Evolutionary conservation across 306 rosid genomes (phyloP).

Genomic region (Sesbania bispinosa): DNA sequence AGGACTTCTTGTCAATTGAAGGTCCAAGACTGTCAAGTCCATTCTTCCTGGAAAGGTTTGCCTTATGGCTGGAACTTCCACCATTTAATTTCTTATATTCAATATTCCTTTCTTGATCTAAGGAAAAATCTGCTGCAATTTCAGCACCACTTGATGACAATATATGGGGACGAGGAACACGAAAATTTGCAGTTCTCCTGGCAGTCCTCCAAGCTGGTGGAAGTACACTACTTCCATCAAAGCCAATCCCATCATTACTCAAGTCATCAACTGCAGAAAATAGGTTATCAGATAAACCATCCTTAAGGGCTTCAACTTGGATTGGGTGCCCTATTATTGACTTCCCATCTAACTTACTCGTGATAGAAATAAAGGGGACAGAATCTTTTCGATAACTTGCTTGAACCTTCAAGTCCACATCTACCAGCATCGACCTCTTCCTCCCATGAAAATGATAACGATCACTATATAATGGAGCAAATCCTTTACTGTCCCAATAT

Average conservation of each 20-base stretch:
- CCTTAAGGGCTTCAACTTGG: constrained; percentile 72
- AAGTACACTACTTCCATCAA: constrained; percentile 61
- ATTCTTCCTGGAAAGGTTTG: constrained; percentile 45
- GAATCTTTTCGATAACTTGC: constrained; percentile 78
- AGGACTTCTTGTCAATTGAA: constrained; percentile 53
- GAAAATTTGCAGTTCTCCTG: constrained; percentile 88
- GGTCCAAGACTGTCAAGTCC: constrained; percentile 32
- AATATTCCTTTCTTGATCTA: constrained; percentile 55
- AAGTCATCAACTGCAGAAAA: constrained; percentile 55
- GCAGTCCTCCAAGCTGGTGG: constrained; percentile 98
- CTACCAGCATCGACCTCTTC: constrained; percentile 57
- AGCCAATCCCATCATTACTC: constrained; percentile 51
- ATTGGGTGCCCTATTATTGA: constrained; percentile 92
- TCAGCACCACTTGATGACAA: constrained; percentile 62
- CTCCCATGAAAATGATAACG: constrained; percentile 48
- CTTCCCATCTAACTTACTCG: constrained; percentile 84
- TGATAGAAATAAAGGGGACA: constrained; percentile 91
- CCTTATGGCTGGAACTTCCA: constrained; percentile 55
- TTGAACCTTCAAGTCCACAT: constrained; percentile 88
- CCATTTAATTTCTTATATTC: constrained; percentile 45
- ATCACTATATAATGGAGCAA: constrained; percentile 40
- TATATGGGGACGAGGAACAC: constrained; percentile 81
- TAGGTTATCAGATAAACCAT: constrained; percentile 66
- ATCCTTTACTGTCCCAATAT: constrained; percentile 59
- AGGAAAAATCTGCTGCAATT: constrained; percentile 39